phyloP scores from a whole-genome alignment of 208 protist species.

The Leishmania turanica region DNA sequence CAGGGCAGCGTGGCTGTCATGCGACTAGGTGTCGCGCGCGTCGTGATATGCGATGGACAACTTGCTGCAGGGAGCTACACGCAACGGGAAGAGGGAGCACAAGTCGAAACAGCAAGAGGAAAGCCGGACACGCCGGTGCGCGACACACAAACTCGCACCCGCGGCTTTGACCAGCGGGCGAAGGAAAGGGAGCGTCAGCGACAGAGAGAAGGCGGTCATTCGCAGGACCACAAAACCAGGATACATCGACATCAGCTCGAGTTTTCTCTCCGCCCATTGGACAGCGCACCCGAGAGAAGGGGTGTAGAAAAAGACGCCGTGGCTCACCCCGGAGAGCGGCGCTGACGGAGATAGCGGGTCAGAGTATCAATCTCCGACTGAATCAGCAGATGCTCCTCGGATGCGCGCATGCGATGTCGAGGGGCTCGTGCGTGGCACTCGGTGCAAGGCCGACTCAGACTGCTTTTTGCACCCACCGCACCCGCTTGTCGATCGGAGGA shows the following conservation, averaged over 20 bases:
- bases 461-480: not conserved
- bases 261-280: not conserved
- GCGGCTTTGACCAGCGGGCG: not conserved
- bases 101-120: not conserved
- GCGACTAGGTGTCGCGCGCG: not conserved
- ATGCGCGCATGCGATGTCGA: not conserved
- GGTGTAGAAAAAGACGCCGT: not conserved
- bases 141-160: not conserved
- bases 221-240: not conserved
- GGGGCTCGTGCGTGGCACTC: not conserved
- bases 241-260: not conserved
- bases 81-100: not conserved
- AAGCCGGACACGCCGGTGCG: not conserved
- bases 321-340: not conserved
- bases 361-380: slow-evolving; percentile 4
- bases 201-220: not conserved
- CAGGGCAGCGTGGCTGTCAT: not conserved
- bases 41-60: not conserved
- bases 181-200: not conserved
- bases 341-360: slow-evolving; percentile 3
- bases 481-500: not conserved
- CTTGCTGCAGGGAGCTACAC: not conserved
- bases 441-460: not conserved
- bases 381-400: not conserved
- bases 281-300: not conserved